Percentiles rank a stretch among this genome's conserved stretches.
Evolutionary conservation across 306 rosid genomes (phyloP).

Genomic region (Chamaecrista fasciculata): DNA sequence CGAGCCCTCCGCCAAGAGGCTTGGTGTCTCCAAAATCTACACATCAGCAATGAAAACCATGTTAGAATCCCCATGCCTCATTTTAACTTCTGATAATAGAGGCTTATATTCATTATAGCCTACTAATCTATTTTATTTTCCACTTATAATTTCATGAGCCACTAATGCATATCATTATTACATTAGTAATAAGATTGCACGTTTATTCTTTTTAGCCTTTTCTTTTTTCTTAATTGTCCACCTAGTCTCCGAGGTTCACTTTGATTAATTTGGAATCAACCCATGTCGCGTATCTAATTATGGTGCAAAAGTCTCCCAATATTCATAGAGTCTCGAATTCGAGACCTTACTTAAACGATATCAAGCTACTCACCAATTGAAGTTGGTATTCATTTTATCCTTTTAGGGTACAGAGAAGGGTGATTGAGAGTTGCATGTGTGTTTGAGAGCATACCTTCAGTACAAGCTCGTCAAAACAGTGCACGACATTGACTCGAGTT

Average conservation of each 20-base stretch:
- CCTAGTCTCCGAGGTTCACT: too few relatives aligned
- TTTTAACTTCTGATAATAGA: neutral
- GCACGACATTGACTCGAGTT: slow-evolving; percentile 69
- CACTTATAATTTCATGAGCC: neutral
- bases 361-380: too few relatives aligned
- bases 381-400: neutral
- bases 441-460: slow-evolving; percentile 56
- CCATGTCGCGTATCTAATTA: too few relatives aligned
- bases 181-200: neutral
- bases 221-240: too few relatives aligned
- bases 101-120: too few relatives aligned
- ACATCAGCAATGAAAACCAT: slow-evolving; percentile 20
- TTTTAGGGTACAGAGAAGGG: neutral
- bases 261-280: too few relatives aligned
- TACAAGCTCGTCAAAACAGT: slow-evolving; percentile 79
- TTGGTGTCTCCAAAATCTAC: slow-evolving; percentile 82
- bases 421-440: slow-evolving; percentile 5
- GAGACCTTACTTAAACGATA: too few relatives aligned
- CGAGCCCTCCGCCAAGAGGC: slow-evolving; percentile 68
- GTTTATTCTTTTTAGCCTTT: too few relatives aligned
- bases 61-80: neutral
- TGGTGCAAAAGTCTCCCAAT: too few relatives aligned
- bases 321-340: too few relatives aligned
- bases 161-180: neutral
- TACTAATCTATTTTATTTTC: neutral